Evolutionary conservation across 192 early-diverging fungal species (phyloP), one percentile per base, ranked within the genome.

Genomic region (Dispira simplex): DNA sequence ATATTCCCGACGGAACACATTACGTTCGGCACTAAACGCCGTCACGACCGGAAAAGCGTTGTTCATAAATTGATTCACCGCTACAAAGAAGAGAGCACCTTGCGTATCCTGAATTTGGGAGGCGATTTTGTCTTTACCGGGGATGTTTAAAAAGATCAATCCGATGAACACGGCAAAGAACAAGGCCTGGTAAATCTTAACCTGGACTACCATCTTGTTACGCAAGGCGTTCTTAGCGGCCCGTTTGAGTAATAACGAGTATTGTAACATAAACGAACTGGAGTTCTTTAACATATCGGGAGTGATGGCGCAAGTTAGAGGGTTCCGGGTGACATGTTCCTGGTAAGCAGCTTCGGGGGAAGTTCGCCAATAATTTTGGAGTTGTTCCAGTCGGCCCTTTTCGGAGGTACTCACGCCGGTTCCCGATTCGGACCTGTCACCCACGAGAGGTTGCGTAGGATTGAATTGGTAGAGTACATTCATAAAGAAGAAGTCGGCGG

Each of bases 401-500:
- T 62, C 44, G 54, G 63, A 44, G 32, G 47, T 20, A 56, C 11
- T 10, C 44, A 13, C n/a, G 1, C 32, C 32, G 6, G 32, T 39
- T 39, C 32, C 32, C 1, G 32, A 39, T 43, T 65, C 45, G 12
- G 59, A 26, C 46, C 48, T 44, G 20, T 46, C 45, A 8, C 25
- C 20, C 13, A 32, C 48, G 48, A 59, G 58, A 53, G 66, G 44
- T 16, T 55, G 27, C 20, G 52, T 46, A 43, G 66, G 66, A 21
- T 70, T 70, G 8, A 68, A 60, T 27, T 68, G 74, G 63, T 77
- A 79, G 2, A 83, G 70, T 44, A 83, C 73, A 12, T 73, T 63
- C 71, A 79, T 81, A 47, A 83, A 83, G 28, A 80, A 63, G 62
- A 71, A 76, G 66, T 84, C 79, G 13, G 82, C 79, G 11, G 82